Base-by-base conservation (phyloP, 2,329 filamentous ascomycete genomes). In the Exophiala viscosa region DNA sequence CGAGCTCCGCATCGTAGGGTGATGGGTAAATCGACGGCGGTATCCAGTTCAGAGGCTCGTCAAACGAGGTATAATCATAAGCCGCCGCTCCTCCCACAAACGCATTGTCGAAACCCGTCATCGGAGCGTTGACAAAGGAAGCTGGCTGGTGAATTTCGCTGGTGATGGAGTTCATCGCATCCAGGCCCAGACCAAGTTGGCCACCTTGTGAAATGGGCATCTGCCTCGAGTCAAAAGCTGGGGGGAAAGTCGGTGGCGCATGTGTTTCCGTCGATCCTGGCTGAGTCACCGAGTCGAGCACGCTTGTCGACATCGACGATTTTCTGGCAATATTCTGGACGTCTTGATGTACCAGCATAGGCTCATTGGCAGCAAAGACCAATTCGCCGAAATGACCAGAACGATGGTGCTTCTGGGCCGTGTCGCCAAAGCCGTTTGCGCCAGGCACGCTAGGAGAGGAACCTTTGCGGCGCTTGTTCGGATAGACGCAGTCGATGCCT, bases 21-120 rank as follows among this genome's bases (percentile, higher is more conserved):
- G 72, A 55, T 65, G 69, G 5, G 54, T 71, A 20, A 61, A 71
- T 1, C 67, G 70, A 57, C 66, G 55, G 55, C 14, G 71, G 7
- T 66, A 74, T 39, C 70, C 71, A 5, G 66, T 71, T 66, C 65
- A 67, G 36, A 65, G 70, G 4, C 65, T 64, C 23, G 65, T 67
- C 5, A 60, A 64, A 45, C 66, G 71, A 13, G 67, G 69, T 4
- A 53, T 73, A 43, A 45, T 65, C 1, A 68, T 73, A 10, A 57
- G 69, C 33, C n/a, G 38, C 17, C 2, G 36, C 7, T 11, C 44
- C 31, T 45, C 46, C 52, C 5, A 41, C 39, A 54, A 53, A 50
- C 2, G 42, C 56, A 8, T 39, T 7, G 38, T 49, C 32, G 32
- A 50, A 50, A 8, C 49, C 15, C 10, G 35, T 15, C 17, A 53